These are phyloP conservation scores for Sporormia fimetaria DNA, from an alignment of 495 filamentous ascomycete species.

Conservation along the genomic window DNA sequence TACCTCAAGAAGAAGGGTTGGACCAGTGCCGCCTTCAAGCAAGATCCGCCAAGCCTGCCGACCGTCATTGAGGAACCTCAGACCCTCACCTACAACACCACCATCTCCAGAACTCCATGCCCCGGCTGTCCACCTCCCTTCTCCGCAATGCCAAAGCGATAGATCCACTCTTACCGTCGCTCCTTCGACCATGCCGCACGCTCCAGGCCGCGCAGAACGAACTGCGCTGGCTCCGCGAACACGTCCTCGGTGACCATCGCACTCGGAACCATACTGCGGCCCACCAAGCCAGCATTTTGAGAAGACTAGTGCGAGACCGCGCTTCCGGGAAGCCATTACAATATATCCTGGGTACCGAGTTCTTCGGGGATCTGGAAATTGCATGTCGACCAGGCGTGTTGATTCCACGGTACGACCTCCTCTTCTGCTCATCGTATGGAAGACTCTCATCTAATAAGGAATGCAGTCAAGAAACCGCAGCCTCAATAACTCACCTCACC, in stretches of 20 bases:
- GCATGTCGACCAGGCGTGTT: conserved; percentile 61
- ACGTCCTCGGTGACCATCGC: conserved; percentile 33
- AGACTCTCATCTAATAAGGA: not conserved
- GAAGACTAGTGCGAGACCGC: conserved; percentile 40
- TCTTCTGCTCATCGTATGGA: not conserved
- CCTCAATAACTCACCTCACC: conserved; percentile 26
- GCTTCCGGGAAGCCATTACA: conserved; percentile 65
- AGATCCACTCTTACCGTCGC: conserved; percentile 48
- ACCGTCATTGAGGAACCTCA: too few relatives aligned
- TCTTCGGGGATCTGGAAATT: conserved; percentile 78
- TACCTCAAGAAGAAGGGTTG: too few relatives aligned
- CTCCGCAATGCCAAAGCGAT: conserved; percentile 46
- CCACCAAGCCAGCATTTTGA: conserved; percentile 7
- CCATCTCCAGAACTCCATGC: too few relatives aligned
- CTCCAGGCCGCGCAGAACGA: conserved; percentile 60
- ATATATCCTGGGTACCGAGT: conserved; percentile 81
- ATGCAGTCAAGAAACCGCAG: conserved; percentile 32
- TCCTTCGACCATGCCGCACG: conserved; percentile 60
- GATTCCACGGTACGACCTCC: conserved; percentile 37
- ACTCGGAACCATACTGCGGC: conserved; percentile 1
- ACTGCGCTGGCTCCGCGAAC: conserved; percentile 73
- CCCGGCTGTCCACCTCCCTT: conserved; percentile 53
- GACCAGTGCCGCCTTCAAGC: too few relatives aligned
- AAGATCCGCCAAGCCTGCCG: too few relatives aligned
- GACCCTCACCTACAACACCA: too few relatives aligned